Evolutionary conservation across 2,329 filamentous ascomycete species (phyloP).

Genomic region (Fusarium odoratissimum): DNA sequence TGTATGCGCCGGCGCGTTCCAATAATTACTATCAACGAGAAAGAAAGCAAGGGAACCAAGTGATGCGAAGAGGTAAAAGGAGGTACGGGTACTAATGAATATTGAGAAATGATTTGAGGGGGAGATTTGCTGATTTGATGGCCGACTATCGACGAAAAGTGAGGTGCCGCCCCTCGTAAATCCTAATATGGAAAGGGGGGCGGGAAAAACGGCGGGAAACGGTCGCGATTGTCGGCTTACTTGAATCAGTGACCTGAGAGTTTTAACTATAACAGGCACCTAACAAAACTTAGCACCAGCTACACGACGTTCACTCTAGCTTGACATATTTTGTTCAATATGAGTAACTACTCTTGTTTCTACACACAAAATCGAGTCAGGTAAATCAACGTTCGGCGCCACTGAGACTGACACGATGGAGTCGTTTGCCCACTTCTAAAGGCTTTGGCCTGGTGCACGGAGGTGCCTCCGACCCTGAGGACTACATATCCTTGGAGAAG

Average conservation of each 20-base stretch:
- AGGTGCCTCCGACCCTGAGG: constrained; percentile 15
- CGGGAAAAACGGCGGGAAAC: constrained; percentile 29
- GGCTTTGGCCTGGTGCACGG: background rate
- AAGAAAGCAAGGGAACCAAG: constrained; percentile 12
- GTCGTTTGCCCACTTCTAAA: constrained; percentile 18
- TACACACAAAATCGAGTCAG: constrained; percentile 9
- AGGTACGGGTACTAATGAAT: constrained; percentile 20
- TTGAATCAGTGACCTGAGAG: constrained; percentile 25
- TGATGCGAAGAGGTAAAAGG: constrained; percentile 16
- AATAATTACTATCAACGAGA: constrained; percentile 11
- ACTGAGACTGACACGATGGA: constrained; percentile 16
- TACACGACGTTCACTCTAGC: background rate
- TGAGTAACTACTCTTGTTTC: constrained; percentile 4
- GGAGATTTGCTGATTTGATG: constrained; percentile 37
- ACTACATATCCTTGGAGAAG: background rate
- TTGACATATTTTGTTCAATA: background rate
- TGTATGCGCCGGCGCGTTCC: constrained; percentile 18
- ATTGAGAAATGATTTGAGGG: constrained; percentile 15
- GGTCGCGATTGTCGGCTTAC: constrained; percentile 18
- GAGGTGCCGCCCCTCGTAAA: constrained; percentile 22
- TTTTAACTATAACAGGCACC: background rate
- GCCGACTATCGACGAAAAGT: constrained; percentile 25
- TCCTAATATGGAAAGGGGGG: constrained; percentile 35
- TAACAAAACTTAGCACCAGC: background rate
- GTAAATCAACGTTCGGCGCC: constrained; percentile 17